Conservation (phyloP, 257 asterid species). For the Nicotiana attenuata region DNA sequence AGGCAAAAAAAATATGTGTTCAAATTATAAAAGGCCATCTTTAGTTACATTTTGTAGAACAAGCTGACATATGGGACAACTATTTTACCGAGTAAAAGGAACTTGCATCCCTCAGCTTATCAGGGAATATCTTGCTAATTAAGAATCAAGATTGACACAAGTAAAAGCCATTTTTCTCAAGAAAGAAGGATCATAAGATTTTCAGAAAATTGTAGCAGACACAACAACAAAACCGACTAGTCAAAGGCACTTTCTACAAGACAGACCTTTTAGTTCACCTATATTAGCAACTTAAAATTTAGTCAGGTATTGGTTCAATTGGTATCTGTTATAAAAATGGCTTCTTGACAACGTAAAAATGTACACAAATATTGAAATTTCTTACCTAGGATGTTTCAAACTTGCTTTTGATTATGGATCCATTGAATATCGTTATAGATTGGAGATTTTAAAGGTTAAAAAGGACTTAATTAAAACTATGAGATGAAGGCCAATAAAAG, state of each 20-base stretch:
- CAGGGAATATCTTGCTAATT: background rate
- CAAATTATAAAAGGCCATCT: background rate
- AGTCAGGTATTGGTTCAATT: background rate
- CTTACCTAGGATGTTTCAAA: background rate
- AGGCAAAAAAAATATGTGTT: background rate
- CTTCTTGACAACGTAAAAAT: background rate
- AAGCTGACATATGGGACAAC: background rate
- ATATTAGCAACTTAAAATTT: background rate
- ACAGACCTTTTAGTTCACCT: background rate
- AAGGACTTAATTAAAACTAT: background rate
- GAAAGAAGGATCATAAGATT: background rate
- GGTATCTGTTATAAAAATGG: background rate
- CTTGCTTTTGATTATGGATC: background rate
- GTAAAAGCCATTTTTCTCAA: background rate
- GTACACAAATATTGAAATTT: background rate
- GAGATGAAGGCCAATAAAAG: background rate
- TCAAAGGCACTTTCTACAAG: background rate
- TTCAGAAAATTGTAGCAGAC: conserved; percentile 2
- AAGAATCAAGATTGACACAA: background rate
- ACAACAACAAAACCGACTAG: background rate
- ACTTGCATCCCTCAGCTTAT: background rate
- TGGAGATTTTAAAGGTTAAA: background rate
- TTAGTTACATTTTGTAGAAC: background rate
- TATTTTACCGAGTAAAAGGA: background rate
- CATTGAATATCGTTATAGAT: background rate